Evolutionary conservation across 805 yeast genomes (phyloP).

Genomic region (Yarrowia osloensis): DNA sequence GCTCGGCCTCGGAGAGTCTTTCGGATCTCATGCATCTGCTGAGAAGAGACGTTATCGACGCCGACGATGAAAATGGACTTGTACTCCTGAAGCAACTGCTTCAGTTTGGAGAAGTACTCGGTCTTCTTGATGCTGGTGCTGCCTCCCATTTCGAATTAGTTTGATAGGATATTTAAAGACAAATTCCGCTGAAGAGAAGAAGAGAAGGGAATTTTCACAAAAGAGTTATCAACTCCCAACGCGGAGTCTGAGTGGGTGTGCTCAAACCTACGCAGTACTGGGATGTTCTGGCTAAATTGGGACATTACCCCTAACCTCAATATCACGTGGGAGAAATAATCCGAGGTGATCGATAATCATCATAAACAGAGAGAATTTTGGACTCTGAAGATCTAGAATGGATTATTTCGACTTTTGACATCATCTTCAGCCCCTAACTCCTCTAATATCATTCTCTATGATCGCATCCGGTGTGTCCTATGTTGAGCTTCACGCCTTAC

Average conservation of each 20-base stretch:
- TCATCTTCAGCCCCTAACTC: too few relatives aligned
- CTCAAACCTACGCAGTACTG: slow-evolving; percentile 12
- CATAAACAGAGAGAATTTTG: too few relatives aligned
- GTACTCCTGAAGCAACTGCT: slow-evolving; percentile 94
- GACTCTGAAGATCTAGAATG: too few relatives aligned
- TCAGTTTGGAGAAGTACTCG: slow-evolving; percentile 93
- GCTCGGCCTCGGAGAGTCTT: slow-evolving; percentile 93
- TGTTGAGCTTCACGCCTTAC: too few relatives aligned
- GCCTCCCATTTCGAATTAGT: slow-evolving; percentile 98
- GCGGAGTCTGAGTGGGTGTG: slow-evolving; percentile 20
- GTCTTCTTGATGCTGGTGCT: slow-evolving; percentile 88
- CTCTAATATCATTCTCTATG: too few relatives aligned
- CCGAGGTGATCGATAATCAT: too few relatives aligned
- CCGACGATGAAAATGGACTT: slow-evolving; percentile 98
- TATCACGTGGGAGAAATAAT: neutral
- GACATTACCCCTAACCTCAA: neutral
- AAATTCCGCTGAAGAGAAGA: slow-evolving; percentile 28
- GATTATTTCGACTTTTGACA: too few relatives aligned
- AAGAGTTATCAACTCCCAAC: neutral
- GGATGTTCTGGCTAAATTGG: neutral
- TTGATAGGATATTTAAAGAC: slow-evolving; percentile 46
- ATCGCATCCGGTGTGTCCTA: too few relatives aligned
- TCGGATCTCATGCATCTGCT: slow-evolving; percentile 99
- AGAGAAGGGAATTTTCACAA: neutral
- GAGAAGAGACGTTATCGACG: slow-evolving; percentile 99